These are phyloP conservation scores for Aureobasidium sp. DNA, from an alignment of 2,329 filamentous ascomycete genomes.

Conservation along the genomic window DNA sequence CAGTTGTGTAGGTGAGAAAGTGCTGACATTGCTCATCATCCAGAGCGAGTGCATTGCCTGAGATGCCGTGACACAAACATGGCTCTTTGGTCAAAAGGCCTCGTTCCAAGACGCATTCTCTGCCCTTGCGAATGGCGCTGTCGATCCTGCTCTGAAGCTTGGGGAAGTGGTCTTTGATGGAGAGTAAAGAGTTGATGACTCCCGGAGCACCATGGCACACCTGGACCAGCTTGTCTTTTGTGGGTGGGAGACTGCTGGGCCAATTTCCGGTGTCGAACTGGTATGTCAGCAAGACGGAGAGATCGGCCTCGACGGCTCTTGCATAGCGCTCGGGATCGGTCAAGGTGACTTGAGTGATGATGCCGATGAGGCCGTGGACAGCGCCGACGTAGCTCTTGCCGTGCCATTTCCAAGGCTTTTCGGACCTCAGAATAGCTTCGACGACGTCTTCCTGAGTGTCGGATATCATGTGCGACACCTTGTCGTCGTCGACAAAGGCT, in stretches of 20 bases:
- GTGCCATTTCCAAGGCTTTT: constrained; percentile 56
- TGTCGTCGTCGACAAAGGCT: constrained; percentile 44
- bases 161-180: constrained; percentile 50
- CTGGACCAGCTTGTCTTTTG: constrained; percentile 48
- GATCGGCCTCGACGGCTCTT: constrained; percentile 42
- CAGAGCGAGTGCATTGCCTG: constrained; percentile 54
- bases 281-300: constrained; percentile 49
- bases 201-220: constrained; percentile 62
- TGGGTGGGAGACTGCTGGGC: constrained; percentile 45
- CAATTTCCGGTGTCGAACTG: constrained; percentile 58
- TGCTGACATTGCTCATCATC: constrained; percentile 45
- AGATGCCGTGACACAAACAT: constrained; percentile 56
- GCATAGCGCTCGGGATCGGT: constrained; percentile 50
- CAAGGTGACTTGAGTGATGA: constrained; percentile 60
- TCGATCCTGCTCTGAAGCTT: constrained; percentile 47
- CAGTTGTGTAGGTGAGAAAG: constrained; percentile 51
- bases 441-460: constrained; percentile 50
- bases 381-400: constrained; percentile 57
- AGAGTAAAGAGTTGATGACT: constrained; percentile 50
- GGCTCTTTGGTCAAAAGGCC: constrained; percentile 57
- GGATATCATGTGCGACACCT: constrained; percentile 44
- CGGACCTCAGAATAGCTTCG: constrained; percentile 49
- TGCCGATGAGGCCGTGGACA: constrained; percentile 60
- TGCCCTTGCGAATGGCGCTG: constrained; percentile 42
- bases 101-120: constrained; percentile 47